phyloP scores from a whole-genome alignment of 257 asterid species.

The Euphrasia confusa region DNA sequence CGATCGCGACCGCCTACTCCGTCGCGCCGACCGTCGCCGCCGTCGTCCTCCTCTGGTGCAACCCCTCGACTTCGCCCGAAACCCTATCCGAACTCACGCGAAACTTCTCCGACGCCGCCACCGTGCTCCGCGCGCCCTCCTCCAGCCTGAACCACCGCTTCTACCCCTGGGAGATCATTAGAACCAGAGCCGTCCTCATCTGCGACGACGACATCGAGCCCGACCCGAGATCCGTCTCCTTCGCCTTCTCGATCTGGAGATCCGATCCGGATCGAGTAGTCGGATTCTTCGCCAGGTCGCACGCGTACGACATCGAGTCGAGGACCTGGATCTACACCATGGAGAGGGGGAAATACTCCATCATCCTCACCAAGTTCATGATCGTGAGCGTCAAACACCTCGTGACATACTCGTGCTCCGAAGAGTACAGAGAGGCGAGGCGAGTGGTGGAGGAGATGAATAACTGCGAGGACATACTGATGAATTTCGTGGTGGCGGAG shows the following conservation, averaged over 20 bases:
- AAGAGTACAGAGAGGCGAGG: slow-evolving; percentile 28
- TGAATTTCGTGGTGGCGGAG: slow-evolving; percentile 77
- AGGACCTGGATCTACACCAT: slow-evolving; percentile 75
- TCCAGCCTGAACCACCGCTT: slow-evolving; percentile 78
- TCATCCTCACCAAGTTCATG: slow-evolving; percentile 74
- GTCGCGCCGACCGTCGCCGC: slow-evolving; percentile 53
- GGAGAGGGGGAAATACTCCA: slow-evolving; percentile 66
- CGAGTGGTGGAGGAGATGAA: slow-evolving; percentile 47
- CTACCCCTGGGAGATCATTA: slow-evolving; percentile 51
- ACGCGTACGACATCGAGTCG: slow-evolving; percentile 54
- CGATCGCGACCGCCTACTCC: slow-evolving; percentile 65
- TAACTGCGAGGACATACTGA: slow-evolving; percentile 85
- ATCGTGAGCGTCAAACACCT: slow-evolving; percentile 45
- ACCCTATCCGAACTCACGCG: slow-evolving; percentile 49
- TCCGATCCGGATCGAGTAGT: slow-evolving; percentile 55
- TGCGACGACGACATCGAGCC: slow-evolving; percentile 84
- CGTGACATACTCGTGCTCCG: slow-evolving; percentile 54
- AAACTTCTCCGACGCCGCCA: slow-evolving; percentile 42
- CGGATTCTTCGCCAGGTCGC: slow-evolving; percentile 88
- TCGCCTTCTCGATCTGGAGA: slow-evolving; percentile 67
- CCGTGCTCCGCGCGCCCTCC: slow-evolving; percentile 51
- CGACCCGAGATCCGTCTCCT: slow-evolving; percentile 43
- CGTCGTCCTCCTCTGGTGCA: slow-evolving; percentile 74
- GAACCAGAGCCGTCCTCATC: slow-evolving; percentile 68
- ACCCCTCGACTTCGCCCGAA: slow-evolving; percentile 56